Evolutionary conservation across 352 stramenopile genomes (phyloP).

Genomic region (Aphanomyces invadans): DNA sequence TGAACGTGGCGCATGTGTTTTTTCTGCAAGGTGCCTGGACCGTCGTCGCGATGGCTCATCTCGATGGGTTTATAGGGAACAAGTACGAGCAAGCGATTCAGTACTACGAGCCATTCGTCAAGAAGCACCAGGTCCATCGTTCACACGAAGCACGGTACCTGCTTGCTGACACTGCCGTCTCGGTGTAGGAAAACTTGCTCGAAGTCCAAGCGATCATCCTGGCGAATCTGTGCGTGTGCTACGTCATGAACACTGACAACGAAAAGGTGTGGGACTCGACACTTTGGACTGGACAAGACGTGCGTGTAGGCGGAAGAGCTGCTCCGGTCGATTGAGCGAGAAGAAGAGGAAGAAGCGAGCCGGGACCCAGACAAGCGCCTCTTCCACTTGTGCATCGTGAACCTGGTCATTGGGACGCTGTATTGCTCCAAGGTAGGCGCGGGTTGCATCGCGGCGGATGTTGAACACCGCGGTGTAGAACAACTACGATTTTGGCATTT

Average conservation of each 20-base stretch:
- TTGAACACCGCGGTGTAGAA: too few relatives aligned
- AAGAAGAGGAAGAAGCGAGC: slow-evolving; percentile 87
- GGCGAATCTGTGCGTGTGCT: slow-evolving; percentile 95
- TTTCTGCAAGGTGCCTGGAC: slow-evolving; percentile 75
- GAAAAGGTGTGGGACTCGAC: slow-evolving; percentile 49
- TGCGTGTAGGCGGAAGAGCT: slow-evolving; percentile 81
- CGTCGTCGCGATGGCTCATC: too few relatives aligned
- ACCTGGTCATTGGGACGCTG: slow-evolving; percentile 95
- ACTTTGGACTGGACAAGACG: background rate
- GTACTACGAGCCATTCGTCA: slow-evolving; percentile 95
- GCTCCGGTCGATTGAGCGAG: slow-evolving; percentile 91
- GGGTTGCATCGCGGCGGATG: too few relatives aligned
- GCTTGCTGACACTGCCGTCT: too few relatives aligned
- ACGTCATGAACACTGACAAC: slow-evolving; percentile 97
- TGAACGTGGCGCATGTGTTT: slow-evolving; percentile 95
- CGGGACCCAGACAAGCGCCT: slow-evolving; percentile 85
- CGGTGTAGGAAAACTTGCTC: slow-evolving; percentile 78
- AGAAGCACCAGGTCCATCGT: slow-evolving; percentile 77
- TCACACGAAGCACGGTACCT: too few relatives aligned
- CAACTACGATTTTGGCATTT: slow-evolving; percentile 97
- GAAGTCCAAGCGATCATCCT: slow-evolving; percentile 94
- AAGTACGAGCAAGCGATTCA: slow-evolving; percentile 84
- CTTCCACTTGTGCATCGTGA: slow-evolving; percentile 96
- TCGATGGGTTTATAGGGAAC: slow-evolving; percentile 39
- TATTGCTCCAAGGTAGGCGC: slow-evolving; percentile 94